A percentile compares a stretch with the other conserved stretches of the same genome.
Evolutionary conservation across 495 filamentous ascomycete species (phyloP).

Genomic region (Hypoxylon lenormandii): DNA sequence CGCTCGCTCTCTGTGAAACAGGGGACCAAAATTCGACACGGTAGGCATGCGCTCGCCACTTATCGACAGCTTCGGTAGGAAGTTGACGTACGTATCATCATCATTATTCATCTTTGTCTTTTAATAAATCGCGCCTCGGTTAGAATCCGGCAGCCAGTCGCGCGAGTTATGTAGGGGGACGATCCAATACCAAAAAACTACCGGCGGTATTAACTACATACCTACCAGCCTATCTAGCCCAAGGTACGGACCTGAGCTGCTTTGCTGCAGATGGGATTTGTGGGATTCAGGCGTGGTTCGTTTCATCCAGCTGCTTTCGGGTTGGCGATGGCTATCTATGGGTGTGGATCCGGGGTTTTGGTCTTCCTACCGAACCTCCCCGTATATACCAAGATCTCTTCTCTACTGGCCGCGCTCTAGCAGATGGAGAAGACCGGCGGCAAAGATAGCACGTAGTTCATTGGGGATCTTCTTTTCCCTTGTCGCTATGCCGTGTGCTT

Average conservation of each 20-base stretch:
- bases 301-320: conserved; percentile 17
- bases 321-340: conserved; percentile 11
- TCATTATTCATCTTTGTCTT: not conserved
- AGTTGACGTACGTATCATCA: not conserved
- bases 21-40: too few relatives aligned
- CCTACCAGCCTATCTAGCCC: too few relatives aligned
- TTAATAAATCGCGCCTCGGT: conserved; percentile 3
- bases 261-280: conserved; percentile 11
- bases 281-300: conserved; percentile 28
- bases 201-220: not conserved
- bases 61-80: not conserved
- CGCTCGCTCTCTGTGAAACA: not conserved
- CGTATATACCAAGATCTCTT: not conserved
- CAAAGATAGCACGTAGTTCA: not conserved
- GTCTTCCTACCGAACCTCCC: not conserved
- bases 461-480: not conserved
- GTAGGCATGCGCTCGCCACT: not conserved
- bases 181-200: conserved; percentile 2
- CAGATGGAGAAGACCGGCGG: not conserved
- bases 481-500: conserved; percentile 6
- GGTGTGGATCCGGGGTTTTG: conserved; percentile 18
- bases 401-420: not conserved
- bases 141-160: conserved; percentile 21
- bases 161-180: conserved; percentile 10
- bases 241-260: not conserved